phyloP scores from a whole-genome alignment of 257 asterid species.

The Eucommia ulmoides region DNA sequence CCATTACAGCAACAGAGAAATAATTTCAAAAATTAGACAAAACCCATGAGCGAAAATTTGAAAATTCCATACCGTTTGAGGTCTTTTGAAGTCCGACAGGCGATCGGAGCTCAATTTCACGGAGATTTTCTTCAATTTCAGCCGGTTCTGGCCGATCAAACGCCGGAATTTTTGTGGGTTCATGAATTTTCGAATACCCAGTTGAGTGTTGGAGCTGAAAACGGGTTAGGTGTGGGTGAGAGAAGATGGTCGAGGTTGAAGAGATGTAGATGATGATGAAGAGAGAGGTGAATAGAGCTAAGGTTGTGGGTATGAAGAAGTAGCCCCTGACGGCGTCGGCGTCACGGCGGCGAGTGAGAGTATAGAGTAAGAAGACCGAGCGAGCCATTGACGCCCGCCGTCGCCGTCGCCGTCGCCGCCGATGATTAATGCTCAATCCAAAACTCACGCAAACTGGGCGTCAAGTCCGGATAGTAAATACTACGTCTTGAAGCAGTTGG shows the following conservation, averaged over 20 bases:
- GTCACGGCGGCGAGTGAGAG: slow-evolving; percentile 45
- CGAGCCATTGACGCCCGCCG: slow-evolving; percentile 44
- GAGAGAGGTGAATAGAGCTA: slow-evolving; percentile 57
- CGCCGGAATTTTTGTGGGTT: slow-evolving; percentile 7
- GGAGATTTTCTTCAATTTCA: not conserved
- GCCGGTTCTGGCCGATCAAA: not conserved
- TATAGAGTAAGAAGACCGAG: slow-evolving; percentile 25
- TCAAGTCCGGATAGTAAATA: too few relatives aligned
- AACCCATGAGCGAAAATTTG: not conserved
- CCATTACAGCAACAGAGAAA: too few relatives aligned
- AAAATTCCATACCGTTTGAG: not conserved
- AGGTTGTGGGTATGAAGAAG: slow-evolving; percentile 51
- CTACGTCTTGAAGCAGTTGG: too few relatives aligned
- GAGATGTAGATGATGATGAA: slow-evolving; percentile 51
- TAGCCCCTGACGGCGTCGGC: slow-evolving; percentile 20
- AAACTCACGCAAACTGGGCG: too few relatives aligned
- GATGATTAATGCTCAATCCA: too few relatives aligned
- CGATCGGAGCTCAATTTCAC: not conserved
- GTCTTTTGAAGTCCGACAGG: not conserved
- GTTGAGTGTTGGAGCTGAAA: slow-evolving; percentile 16
- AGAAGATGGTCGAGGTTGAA: slow-evolving; percentile 49
- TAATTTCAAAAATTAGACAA: not conserved
- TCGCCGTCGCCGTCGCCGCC: too few relatives aligned
- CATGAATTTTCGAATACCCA: slow-evolving; percentile 6
- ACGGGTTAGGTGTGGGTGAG: slow-evolving; percentile 21